Conservation (phyloP, 345 rosid species). For the Xanthoceras sorbifolium region DNA sequence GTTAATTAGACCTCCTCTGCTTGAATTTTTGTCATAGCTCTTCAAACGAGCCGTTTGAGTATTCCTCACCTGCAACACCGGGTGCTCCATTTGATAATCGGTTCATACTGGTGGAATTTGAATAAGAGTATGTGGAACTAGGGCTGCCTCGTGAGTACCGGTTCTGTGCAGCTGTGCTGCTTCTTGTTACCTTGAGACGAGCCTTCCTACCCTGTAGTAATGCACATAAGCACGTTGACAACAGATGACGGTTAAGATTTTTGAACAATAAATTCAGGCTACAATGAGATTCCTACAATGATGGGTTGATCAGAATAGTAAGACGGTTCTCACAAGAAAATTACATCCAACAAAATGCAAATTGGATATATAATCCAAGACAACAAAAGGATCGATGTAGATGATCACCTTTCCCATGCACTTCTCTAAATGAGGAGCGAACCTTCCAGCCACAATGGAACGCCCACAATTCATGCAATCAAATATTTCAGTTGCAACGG, state of each 20-base stretch:
- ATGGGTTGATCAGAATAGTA: too few relatives aligned
- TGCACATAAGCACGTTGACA: constrained; percentile 8
- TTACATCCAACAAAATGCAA: background rate
- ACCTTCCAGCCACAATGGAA: constrained; percentile 82
- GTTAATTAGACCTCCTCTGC: background rate
- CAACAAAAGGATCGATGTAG: background rate
- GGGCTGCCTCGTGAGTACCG: constrained; percentile 62
- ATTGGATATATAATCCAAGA: background rate
- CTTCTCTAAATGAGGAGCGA: constrained; percentile 95
- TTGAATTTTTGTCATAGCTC: constrained; percentile 40
- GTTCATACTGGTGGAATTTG: constrained; percentile 51
- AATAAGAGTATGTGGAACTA: constrained; percentile 51
- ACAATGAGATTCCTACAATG: background rate
- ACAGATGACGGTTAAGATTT: background rate
- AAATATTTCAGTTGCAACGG: constrained; percentile 78
- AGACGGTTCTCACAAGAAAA: background rate
- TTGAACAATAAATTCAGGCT: background rate
- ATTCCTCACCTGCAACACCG: constrained; percentile 58
- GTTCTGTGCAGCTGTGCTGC: constrained; percentile 75
- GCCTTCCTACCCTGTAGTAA: constrained; percentile 84
- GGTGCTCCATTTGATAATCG: constrained; percentile 60
- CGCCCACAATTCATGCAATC: constrained; percentile 95
- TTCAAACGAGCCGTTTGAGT: constrained; percentile 52
- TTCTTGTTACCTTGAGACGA: constrained; percentile 72
- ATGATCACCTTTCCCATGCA: constrained; percentile 94